Evolutionary conservation across 371 early-diverging fungal species (phyloP).

Genomic region (Apophysomyces elegans): DNA sequence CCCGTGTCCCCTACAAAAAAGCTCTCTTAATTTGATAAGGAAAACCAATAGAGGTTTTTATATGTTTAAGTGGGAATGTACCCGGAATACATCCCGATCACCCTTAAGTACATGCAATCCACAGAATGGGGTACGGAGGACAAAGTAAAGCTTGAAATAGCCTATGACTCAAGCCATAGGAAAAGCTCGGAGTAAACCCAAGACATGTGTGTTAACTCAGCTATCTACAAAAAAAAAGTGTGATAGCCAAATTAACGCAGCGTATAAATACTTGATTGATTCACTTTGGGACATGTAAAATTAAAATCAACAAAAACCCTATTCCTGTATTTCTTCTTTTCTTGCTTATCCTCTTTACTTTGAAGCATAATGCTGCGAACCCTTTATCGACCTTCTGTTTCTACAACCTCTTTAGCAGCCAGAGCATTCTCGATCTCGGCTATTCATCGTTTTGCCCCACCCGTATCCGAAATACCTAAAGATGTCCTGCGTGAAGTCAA

Average conservation of each 20-base stretch:
- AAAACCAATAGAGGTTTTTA: not conserved
- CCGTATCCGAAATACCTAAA: constrained; percentile 28
- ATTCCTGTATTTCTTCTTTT: not conserved
- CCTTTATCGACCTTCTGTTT: not conserved
- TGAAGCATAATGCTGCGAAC: not conserved
- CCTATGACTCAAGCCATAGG: constrained; percentile 7
- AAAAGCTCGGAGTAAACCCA: not conserved
- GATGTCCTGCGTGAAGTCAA: constrained; percentile 48
- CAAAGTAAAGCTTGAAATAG: not conserved
- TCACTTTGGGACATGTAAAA: no score
- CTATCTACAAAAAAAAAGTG: not conserved
- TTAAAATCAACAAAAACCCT: not conserved
- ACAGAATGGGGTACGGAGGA: not conserved
- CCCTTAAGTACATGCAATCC: not conserved
- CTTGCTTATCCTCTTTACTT: not conserved
- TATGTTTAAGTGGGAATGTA: not conserved
- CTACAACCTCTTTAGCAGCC: not conserved
- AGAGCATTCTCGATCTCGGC: not conserved
- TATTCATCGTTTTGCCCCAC: not conserved
- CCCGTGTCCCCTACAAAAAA: not conserved
- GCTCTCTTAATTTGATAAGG: not conserved
- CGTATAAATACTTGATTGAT: not conserved
- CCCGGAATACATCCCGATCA: not conserved
- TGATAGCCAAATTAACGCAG: constrained; percentile 1
- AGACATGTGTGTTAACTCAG: no score